Evolutionary conservation across 2,329 filamentous ascomycete genomes (phyloP), one percentile per base, ranked within the genome.

Genomic region (Hypoxylon sp.): DNA sequence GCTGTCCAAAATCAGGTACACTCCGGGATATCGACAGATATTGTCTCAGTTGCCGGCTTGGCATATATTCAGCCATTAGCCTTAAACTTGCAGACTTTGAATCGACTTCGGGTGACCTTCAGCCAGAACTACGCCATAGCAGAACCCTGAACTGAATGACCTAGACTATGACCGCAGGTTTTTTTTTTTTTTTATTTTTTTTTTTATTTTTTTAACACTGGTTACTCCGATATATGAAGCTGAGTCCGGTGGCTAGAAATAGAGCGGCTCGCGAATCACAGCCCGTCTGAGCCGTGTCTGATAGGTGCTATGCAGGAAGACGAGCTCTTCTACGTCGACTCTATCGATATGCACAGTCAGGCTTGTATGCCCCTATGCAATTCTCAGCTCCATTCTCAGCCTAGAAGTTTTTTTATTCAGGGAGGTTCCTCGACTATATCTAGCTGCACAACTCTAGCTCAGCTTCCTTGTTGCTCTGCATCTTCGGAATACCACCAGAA

Each of bases 21-120:
- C 34, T 37, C 43, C 47, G 53, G 53, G 29, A 53, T 30, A 25
- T 57, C 45, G 46, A 57, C 19, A 50, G 39, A 61, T 57, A 37
- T 27, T 56, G 32, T 55, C 47, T 37, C 41, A 57, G 41, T 61
- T 67, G 37, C 61, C 51, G 61, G 63, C 61, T 69, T 67, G 64
- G 53, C 67, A 16, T 37, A 59, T 59, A 41, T 54, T 55, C 29
- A 47, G 47, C 56, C 43, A 50, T 47, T 54, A 51, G 47, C 51
- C 56, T 61, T 51, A 8, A 29, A 54, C 29, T 52, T 32, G 29
- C 23, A 27, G 43, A 34, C 46, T 52, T 48, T 61, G 47, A 43
- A 46, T 46, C 59, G 63, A 53, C 41, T 41, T 46, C 11, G 21
- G 37, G 46, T 51, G 43, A 12, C 45, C 39, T 50, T 58, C 54